phyloP scores from a whole-genome alignment of 2,329 filamentous ascomycete species.

The Fusarium sp. region DNA sequence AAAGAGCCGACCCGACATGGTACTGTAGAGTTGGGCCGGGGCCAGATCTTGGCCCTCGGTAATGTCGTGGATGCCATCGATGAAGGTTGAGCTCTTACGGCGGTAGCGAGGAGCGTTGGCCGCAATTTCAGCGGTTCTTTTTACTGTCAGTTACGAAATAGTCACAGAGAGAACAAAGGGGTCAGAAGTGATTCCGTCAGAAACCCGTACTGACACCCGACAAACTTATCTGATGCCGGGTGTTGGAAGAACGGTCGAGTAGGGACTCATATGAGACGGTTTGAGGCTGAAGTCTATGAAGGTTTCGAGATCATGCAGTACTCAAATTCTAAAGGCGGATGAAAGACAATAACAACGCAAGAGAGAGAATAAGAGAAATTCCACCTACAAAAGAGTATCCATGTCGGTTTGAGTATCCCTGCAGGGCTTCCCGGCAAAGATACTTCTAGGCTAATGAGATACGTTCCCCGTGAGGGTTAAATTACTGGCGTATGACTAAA shows the following conservation, averaged over 20 bases:
- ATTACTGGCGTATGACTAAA: constrained; percentile 3
- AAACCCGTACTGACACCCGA: not conserved
- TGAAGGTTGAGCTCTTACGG: constrained; percentile 92
- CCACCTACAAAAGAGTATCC: constrained; percentile 69
- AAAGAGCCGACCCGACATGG: constrained; percentile 95
- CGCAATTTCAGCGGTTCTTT: constrained; percentile 87
- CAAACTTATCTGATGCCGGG: not conserved
- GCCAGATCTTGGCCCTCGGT: constrained; percentile 83
- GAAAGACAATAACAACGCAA: not conserved
- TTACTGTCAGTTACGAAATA: constrained; percentile 29
- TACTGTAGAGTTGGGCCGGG: constrained; percentile 96
- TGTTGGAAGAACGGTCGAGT: not conserved
- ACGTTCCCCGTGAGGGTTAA: not conserved
- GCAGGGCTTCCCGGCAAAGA: constrained; percentile 1
- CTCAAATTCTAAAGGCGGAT: not conserved
- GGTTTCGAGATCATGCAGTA: not conserved
- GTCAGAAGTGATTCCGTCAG: not conserved
- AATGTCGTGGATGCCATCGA: constrained; percentile 96
- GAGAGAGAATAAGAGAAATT: not conserved
- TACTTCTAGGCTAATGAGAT: constrained; percentile 1
- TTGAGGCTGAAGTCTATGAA: not conserved
- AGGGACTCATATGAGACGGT: not conserved
- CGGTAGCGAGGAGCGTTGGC: constrained; percentile 89
- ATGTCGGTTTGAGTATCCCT: constrained; percentile 49
- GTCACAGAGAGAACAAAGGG: not conserved